A percentile compares a stretch with the other conserved stretches of the same genome.
Conservation (phyloP, 805 yeast species). For the Kodamaea laetipori region DNA sequence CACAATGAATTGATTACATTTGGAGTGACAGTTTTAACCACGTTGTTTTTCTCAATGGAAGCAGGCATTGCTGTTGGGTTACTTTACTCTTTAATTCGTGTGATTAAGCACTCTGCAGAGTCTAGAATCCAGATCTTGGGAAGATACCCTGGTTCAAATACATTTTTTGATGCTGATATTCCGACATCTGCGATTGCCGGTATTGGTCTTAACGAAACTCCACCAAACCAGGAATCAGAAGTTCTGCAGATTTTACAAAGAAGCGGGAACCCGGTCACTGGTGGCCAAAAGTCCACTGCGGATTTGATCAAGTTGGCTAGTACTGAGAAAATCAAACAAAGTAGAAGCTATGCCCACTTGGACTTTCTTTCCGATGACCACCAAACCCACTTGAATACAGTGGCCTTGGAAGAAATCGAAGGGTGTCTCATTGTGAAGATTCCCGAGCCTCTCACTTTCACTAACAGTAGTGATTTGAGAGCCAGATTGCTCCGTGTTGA, state of each 20-base stretch:
- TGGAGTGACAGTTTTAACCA: constrained; percentile 60
- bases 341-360: constrained; percentile 17
- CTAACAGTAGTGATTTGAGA: constrained; percentile 42
- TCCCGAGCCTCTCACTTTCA: constrained; percentile 47
- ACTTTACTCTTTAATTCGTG: constrained; percentile 74
- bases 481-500: constrained; percentile 43
- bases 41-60: constrained; percentile 75
- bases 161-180: constrained; percentile 44
- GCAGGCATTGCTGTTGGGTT: constrained; percentile 90
- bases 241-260: not conserved
- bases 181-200: constrained; percentile 14
- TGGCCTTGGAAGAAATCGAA: constrained; percentile 44
- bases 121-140: constrained; percentile 86
- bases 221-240: not conserved
- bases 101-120: constrained; percentile 74
- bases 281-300: not conserved
- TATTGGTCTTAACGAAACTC: not conserved
- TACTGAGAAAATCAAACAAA: constrained; percentile 10
- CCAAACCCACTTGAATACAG: constrained; percentile 37
- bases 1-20: constrained; percentile 75
- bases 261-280: not conserved
- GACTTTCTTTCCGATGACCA: constrained; percentile 39
- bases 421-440: constrained; percentile 46
- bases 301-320: constrained; percentile 13
- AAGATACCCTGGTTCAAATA: constrained; percentile 47